Base-by-base conservation (phyloP, 1,139 yeast species). In the Yamadazyma siamensis region DNA sequence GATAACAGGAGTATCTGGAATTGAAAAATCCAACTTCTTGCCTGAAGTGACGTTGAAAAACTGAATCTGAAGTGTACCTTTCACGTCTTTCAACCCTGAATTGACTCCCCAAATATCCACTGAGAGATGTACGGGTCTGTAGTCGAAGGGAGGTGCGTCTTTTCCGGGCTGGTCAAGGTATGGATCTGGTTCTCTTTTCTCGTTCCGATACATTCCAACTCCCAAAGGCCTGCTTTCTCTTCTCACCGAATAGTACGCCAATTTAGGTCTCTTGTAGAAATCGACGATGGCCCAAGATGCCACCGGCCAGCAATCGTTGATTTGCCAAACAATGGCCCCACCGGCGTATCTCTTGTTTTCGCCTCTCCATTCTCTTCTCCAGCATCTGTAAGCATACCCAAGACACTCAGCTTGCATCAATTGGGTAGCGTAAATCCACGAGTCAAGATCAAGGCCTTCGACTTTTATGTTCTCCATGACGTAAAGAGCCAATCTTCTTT, bases 231-330 rank as follows among this genome's bases (percentile, higher is more conserved):
- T 38, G 33, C 61, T 47, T 44, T 70, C 75, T 38, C 77, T 52
- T 43, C 64, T 68, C 18, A 71, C 55, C 3, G 73, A 61, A 40
- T 62, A 71, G 43, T 59, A 71, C 0, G 69, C 66, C 32, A 71
- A 47, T 45, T 71, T 71, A 6, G 72, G 72, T 11, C 58, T 47
- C 15, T 46, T 43, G 34, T 51, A 58, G 44, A 50, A 65, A 43
- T 70, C 77, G 21, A 62, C 50, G 18, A 68, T 49, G 2, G 75
- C 54, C 77, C 77, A 71, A 14, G 67, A 56, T 3, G 71, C 54
- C 6, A 57, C 68, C 3, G 76, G 76, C 73, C 74, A 70, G 42
- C 76, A 71, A 43, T 71, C 77, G 36, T 71, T 69, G 15, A 66
- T 47, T 44, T 70, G 77, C 77, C 77, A 71, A 5, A 71, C 74